A percentile compares a stretch with the other conserved stretches of the same genome.
phyloP scores from a whole-genome alignment of 176 grass and related monocot genomes.

The Secale cereale region DNA sequence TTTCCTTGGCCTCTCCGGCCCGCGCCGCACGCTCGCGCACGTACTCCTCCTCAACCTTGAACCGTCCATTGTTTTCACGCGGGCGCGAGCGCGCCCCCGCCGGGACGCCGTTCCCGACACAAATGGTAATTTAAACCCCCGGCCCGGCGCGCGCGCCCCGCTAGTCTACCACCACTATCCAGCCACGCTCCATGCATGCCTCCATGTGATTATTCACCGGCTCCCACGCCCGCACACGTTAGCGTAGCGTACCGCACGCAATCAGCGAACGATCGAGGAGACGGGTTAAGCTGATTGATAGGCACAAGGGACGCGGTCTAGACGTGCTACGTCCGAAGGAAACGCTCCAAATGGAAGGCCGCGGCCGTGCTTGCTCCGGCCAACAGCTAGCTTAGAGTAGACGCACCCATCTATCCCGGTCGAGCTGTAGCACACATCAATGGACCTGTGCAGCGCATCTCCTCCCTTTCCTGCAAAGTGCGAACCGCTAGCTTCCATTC shows the following conservation, averaged over 20 bases:
- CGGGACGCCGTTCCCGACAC: neutral
- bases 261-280: neutral
- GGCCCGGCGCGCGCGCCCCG: neutral
- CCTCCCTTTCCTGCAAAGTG: neutral
- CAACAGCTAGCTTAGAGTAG: neutral
- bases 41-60: neutral
- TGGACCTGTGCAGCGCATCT: neutral
- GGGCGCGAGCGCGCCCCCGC: neutral
- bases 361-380: constrained; percentile 16
- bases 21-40: neutral
- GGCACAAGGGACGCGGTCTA: neutral
- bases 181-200: constrained; percentile 19
- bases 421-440: neutral
- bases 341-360: constrained; percentile 34
- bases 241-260: neutral
- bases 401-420: neutral
- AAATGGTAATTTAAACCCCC: neutral
- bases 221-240: neutral
- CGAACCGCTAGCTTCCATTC: constrained; percentile 13
- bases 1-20: neutral
- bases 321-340: neutral
- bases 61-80: neutral
- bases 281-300: neutral
- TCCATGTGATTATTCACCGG: too few species aligned
- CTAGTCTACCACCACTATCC: neutral